Evolutionary conservation across 495 filamentous ascomycete species (phyloP), one percentile per base, ranked within the genome.

Genomic region (Annulohypoxylon maeteangense): DNA sequence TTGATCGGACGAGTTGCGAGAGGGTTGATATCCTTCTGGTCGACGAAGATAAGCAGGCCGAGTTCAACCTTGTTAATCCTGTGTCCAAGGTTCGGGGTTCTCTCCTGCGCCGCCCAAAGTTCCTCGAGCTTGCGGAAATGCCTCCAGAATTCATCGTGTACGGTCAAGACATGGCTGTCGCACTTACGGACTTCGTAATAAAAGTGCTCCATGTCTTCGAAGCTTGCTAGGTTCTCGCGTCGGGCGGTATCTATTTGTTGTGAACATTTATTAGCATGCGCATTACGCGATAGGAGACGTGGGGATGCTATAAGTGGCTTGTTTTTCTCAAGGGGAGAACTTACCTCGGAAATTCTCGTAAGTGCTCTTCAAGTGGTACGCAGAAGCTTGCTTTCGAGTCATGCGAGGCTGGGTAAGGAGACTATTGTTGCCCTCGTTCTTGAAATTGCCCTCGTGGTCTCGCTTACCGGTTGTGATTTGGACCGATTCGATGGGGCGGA

Each of bases 181-280:
- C 7, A 1, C 45, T 67, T 32, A 29, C 23, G 48, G 4, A 48
- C 44, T 31, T 71, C 69, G 48, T 34, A 63, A 44, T 67, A 71
- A 0, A 4, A 29, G 20, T 18, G 11, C 11, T 32, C 11, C 4
- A 0, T 25, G 8, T 68, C 58, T 22, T 60, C 31, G 3, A 54
- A 72, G 14, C 1, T 22, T 0, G 48, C 58, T 40, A 72, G 53
- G 1, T 60, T 22, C 1, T 67, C n/a, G 0, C 34, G 45, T 5
- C 4, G 25, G 0, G 63, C 63, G 16, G 60, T 60, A n/a, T 45
- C 64, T 72, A 18, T n/a, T 58, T 4, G 14, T 23, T 2, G 34
- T 36, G 7, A 12, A 36, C 20, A 38, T 8, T 8, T 40, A 23
- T 71, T 59, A 71, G 69, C 22, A 67, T 22, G 23, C 42, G 14